Percentiles rank a stretch among this genome's conserved stretches.
Evolutionary conservation across 768 basidiomycete species (phyloP).

Genomic region (Russula sp.): DNA sequence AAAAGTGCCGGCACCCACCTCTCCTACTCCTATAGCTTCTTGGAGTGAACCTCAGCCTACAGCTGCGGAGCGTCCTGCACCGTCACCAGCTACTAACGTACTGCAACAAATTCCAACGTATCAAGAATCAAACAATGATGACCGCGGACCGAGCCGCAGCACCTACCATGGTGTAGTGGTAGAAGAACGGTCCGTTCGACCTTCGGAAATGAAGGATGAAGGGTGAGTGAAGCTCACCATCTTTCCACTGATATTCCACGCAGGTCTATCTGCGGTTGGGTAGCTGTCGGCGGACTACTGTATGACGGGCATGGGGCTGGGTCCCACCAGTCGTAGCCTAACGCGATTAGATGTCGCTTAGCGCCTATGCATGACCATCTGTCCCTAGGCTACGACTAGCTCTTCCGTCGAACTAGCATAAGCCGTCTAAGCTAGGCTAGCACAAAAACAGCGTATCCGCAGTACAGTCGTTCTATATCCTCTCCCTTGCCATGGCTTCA

Average conservation of each 20-base stretch:
- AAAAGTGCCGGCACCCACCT: background rate
- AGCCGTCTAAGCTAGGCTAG: constrained; percentile 53
- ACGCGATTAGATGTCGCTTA: constrained; percentile 24
- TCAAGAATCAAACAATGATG: constrained; percentile 21
- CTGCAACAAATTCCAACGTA: constrained; percentile 23
- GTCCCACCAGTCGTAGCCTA: constrained; percentile 27
- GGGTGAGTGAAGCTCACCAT: constrained; percentile 56
- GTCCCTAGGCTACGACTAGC: constrained; percentile 23
- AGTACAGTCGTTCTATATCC: constrained; percentile 60
- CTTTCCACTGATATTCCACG: constrained; percentile 23
- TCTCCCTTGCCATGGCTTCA: constrained; percentile 41
- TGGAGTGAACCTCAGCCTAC: constrained; percentile 14
- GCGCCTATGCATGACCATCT: constrained; percentile 18
- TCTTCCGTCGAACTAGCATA: constrained; percentile 24
- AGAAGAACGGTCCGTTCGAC: constrained; percentile 58
- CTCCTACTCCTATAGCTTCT: constrained; percentile 13
- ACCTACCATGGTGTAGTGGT: constrained; percentile 30
- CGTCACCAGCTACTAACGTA: background rate
- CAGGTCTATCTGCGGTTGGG: constrained; percentile 15
- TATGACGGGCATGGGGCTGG: constrained; percentile 19
- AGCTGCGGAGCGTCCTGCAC: background rate
- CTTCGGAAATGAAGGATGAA: constrained; percentile 93
- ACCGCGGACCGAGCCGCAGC: constrained; percentile 26
- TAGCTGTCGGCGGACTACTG: constrained; percentile 16
- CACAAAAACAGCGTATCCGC: constrained; percentile 34